Evolutionary conservation across 192 early-diverging fungal genomes (phyloP), one percentile per base, ranked within the genome.

Genomic region (Geranomyces michiganensis): DNA sequence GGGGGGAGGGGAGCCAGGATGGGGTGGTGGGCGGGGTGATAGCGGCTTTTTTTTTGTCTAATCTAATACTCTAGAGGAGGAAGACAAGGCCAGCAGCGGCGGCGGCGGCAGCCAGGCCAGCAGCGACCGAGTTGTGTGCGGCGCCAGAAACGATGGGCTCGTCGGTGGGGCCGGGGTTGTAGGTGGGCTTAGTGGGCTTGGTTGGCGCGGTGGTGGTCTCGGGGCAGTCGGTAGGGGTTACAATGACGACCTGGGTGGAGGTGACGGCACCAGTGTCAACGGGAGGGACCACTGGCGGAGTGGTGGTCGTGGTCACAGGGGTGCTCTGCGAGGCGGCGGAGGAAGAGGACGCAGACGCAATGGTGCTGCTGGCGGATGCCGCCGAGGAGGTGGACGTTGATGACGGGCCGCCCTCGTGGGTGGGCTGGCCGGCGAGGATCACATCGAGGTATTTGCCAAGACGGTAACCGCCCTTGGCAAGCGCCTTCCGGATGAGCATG

Each of bases 381-480:
- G 24, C 24, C 17, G 64, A 15, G 68, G 73, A 61, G 43, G 66
- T 70, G 46, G 73, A 17, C 10, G 67, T 24, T 33, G 24, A 12
- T 19, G 14, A 24, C 45, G 24, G 33, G 56, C 78, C 74, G 6
- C n/a, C n/a, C n/a, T n/a, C n/a, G n/a, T n/a, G n/a, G n/a, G 76
- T 66, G 44, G 41, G 17, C 47, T 68, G 66, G 14, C 51, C 29
- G 19, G 21, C 51, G 17, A 68, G 53, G 66, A 76, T 65, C 22
- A 21, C 43, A 63, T 84, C 82, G 22, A 84, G 53, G 69, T 64
- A 80, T 10, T 75, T 67, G 4, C 77, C 82, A n/a, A 81, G 36
- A 36, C 82, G 62, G 75, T 77, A 84, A 0, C 82, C 82, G 45
- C 74, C 82, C 67, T 84, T 84, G 29, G 82, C 77, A 32, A 84